A percentile compares a stretch with the other conserved stretches of the same genome.
phyloP scores from a whole-genome alignment of 2,329 filamentous ascomycete species.

The Colletotrichum zoysiae region DNA sequence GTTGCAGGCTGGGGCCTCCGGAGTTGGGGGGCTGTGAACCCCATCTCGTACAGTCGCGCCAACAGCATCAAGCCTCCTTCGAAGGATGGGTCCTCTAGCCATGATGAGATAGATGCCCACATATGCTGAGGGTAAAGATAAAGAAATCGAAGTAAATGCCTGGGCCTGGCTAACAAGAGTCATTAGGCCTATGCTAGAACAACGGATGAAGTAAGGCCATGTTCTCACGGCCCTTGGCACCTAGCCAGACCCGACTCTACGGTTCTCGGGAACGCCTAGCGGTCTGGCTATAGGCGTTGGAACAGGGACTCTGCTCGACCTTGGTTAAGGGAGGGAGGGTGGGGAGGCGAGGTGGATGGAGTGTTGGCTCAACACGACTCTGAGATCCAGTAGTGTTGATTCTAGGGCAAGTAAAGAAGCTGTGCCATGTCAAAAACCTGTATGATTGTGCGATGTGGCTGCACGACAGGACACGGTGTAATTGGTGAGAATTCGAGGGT shows the following conservation, averaged over 20 bases:
- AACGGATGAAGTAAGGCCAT: constrained; percentile 8
- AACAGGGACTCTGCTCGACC: neutral
- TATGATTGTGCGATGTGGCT: constrained; percentile 12
- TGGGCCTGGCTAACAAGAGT: neutral
- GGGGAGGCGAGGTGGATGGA: neutral
- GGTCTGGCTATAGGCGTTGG: neutral
- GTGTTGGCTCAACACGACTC: neutral
- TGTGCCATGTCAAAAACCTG: neutral
- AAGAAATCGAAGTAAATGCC: neutral
- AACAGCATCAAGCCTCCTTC: neutral
- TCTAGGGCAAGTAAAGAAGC: neutral
- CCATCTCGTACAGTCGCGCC: neutral
- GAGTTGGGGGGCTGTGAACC: constrained; percentile 19
- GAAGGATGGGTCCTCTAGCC: neutral
- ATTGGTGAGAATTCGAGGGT: constrained; percentile 3
- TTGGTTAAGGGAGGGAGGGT: neutral
- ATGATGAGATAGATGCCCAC: too few species aligned
- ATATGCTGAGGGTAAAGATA: neutral
- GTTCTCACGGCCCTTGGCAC: neutral
- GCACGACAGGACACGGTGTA: neutral
- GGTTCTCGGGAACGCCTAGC: neutral
- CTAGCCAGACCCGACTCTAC: constrained; percentile 17
- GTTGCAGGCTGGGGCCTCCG: neutral
- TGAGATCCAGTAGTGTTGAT: too few species aligned
- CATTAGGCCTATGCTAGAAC: neutral